phyloP scores from a whole-genome alignment of 495 filamentous ascomycete species.

The Chaetomium cochliodes region DNA sequence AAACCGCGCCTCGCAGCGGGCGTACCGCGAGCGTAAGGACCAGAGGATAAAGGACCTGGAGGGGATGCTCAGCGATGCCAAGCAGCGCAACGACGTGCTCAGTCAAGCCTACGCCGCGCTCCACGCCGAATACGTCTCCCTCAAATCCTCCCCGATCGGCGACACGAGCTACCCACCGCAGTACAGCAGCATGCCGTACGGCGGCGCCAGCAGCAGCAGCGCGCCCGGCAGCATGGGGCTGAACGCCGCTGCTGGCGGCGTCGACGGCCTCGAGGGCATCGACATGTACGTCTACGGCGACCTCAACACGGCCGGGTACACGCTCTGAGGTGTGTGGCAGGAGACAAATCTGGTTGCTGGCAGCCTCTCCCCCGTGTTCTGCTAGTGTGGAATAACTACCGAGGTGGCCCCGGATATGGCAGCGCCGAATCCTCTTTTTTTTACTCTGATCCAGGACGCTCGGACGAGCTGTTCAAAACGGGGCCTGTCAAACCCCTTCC shows the following conservation, averaged over 20 bases:
- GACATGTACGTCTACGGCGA: slow-evolving; percentile 36
- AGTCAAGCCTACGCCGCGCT: slow-evolving; percentile 43
- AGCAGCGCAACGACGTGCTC: slow-evolving; percentile 46
- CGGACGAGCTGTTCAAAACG: background rate
- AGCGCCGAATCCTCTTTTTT: background rate
- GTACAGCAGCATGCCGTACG: slow-evolving; percentile 25
- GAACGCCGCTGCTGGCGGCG: background rate
- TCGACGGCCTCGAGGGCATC: slow-evolving; percentile 31
- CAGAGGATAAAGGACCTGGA: slow-evolving; percentile 78
- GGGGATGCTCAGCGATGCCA: slow-evolving; percentile 62
- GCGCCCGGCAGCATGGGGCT: slow-evolving; percentile 22
- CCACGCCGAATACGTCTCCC: slow-evolving; percentile 43
- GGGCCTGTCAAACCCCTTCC: too few relatives aligned
- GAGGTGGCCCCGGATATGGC: too few relatives aligned
- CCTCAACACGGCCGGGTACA: slow-evolving; percentile 26
- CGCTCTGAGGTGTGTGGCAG: slow-evolving; percentile 22
- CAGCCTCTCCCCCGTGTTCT: background rate
- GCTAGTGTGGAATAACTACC: background rate
- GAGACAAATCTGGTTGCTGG: background rate
- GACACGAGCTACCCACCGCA: slow-evolving; percentile 27
- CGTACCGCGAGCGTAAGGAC: slow-evolving; percentile 83
- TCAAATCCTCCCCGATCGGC: slow-evolving; percentile 37
- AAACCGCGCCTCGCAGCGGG: slow-evolving; percentile 65
- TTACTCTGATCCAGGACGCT: background rate
- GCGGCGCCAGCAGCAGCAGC: background rate